Evolutionary conservation across 257 asterid genomes (phyloP).

Genomic region (Cordia subcordata): DNA sequence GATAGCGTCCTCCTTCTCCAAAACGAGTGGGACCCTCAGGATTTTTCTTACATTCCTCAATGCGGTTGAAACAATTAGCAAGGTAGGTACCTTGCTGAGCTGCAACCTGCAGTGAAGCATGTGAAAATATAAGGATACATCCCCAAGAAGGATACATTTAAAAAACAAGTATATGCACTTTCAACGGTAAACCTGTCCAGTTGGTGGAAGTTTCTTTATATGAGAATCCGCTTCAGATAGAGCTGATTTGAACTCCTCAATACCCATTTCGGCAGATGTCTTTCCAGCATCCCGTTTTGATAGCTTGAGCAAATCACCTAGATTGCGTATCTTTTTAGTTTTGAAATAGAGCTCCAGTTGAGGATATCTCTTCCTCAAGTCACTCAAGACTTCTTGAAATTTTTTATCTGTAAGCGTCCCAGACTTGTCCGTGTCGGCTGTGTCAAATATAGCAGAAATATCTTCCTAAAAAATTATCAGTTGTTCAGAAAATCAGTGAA

Average conservation of each 20-base stretch:
- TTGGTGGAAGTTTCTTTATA: slow-evolving; percentile 96
- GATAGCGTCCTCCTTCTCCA: slow-evolving; percentile 93
- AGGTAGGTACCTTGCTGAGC: slow-evolving; percentile 96
- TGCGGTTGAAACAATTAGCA: slow-evolving; percentile 89
- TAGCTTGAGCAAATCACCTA: slow-evolving; percentile 62
- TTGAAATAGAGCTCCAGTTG: slow-evolving; percentile 76
- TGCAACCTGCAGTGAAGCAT: slow-evolving; percentile 62
- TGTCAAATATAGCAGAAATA: slow-evolving; percentile 66
- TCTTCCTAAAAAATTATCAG: slow-evolving; percentile 57
- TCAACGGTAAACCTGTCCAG: slow-evolving; percentile 68
- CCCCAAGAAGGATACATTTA: neutral
- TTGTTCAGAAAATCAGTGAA: too few relatives aligned
- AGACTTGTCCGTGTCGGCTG: slow-evolving; percentile 90
- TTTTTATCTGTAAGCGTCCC: slow-evolving; percentile 81
- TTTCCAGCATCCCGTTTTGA: slow-evolving; percentile 49
- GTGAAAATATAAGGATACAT: slow-evolving; percentile 1
- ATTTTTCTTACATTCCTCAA: slow-evolving; percentile 72
- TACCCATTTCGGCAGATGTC: slow-evolving; percentile 63
- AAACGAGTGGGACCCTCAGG: slow-evolving; percentile 95
- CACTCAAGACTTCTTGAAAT: slow-evolving; percentile 74
- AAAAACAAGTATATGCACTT: neutral
- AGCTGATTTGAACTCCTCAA: slow-evolving; percentile 79
- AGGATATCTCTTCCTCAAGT: slow-evolving; percentile 84
- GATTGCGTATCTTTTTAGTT: slow-evolving; percentile 42
- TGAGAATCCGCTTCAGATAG: slow-evolving; percentile 87